Base-by-base conservation (phyloP, 768 basidiomycete species). In the Pulveroboletus frians region DNA sequence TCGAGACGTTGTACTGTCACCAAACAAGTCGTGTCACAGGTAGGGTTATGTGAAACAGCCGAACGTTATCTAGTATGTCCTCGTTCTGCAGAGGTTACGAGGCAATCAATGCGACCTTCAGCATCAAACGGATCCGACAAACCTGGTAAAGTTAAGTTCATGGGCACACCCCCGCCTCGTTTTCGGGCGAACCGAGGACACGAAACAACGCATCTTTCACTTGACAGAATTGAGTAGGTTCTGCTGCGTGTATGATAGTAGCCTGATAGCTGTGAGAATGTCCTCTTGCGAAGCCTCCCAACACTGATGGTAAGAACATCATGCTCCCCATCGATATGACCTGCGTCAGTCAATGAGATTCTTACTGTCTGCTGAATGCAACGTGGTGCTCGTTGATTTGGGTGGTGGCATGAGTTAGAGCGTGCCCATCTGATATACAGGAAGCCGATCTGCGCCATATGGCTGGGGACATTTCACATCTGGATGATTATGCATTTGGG, bases 111-210 rank as follows among this genome's bases (percentile, higher is more conserved):
- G 39, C 57, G 9, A 50, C 39, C 36, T 39, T 4, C 1, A 32
- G 14, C 34, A 37, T 39, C 32, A 18, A 21, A 20, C 35, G n/a
- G 20, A n/a, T 21, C 27, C 34, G 13, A 38, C 27, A 34, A 42
- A 23, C 37, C 9, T 27, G 14, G 31, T 36, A 59, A 54, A 36
- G 57, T 62, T 52, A 51, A 36, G 63, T 63, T 63, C 30, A 31
- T 17, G 20, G 23, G 46, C 63, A 62, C 26, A 49, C 53, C 41
- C 46, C 42, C 39, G 46, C 63, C 60, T 52, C 62, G 54, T 65
- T 65, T 47, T 57, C 52, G 51, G 49, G 39, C 43, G 56, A 59
- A 53, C 49, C 45, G 56, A 59, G 42, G 35, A 34, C 40, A 53
- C 40, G 35, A 39, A 46, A 35, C 29, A 44, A 45, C n/a, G 5